Percentiles rank a stretch among this genome's conserved stretches.
Conservation (phyloP, 129 eudicot species). For the Helichrysum umbraculigerum region DNA sequence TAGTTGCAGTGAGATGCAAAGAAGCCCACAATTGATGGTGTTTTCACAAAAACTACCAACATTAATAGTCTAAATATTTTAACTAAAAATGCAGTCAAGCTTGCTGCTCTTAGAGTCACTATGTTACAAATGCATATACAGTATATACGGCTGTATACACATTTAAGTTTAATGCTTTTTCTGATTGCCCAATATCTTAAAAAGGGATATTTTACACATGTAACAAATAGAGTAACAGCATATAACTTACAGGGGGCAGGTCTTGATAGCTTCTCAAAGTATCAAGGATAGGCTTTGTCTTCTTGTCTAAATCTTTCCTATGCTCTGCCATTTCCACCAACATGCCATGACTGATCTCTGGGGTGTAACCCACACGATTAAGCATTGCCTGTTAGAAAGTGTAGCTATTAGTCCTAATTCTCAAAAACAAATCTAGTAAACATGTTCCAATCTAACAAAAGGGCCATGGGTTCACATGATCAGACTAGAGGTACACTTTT, state of each 20-base stretch:
- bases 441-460: neutral
- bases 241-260: constrained; percentile 76
- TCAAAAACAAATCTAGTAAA: neutral
- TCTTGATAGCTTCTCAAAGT: constrained; percentile 98
- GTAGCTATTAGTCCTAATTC: neutral
- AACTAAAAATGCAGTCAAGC: no score
- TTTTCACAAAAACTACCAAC: no score
- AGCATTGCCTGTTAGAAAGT: constrained; percentile 69
- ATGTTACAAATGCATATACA: no score
- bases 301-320: constrained; percentile 88
- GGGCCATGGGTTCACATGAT: neutral
- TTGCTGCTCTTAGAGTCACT: no score
- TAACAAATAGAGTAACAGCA: neutral
- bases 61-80: no score
- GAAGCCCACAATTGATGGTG: no score
- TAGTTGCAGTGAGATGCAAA: no score
- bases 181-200: no score
- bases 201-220: no score
- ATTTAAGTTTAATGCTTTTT: no score
- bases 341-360: constrained; percentile 95
- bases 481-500: neutral
- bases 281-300: constrained; percentile 90
- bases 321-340: constrained; percentile 99
- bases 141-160: no score
- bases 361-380: constrained; percentile 86